Evolutionary conservation across 169 alveolate species (phyloP), one percentile per base, ranked within the genome.

Genomic region (Neospora caninum): DNA sequence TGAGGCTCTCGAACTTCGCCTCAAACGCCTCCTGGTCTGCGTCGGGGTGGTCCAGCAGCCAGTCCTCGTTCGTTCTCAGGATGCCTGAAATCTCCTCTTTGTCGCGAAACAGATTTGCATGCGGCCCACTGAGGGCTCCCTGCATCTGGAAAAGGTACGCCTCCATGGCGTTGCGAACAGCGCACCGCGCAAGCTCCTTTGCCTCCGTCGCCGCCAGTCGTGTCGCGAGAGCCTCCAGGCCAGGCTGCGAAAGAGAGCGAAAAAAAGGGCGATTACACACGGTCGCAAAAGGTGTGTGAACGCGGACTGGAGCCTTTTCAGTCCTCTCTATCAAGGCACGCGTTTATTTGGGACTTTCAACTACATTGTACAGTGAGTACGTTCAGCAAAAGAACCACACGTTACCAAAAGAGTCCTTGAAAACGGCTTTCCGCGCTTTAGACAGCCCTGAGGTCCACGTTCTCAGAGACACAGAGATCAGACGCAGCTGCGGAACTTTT

Each of bases 41-140:
- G 36, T 43, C 53, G n/a, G 53, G 45, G 64, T 82, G 53, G 36
- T 82, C 88, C 64, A 82, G 64, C 53, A 82, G 88, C 88, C 88
- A 82, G 88, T 82, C 45, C 64, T 82, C 88, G 45, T 38, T 13
- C 31, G 1, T 1, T 34, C 41, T 13, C 88, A 82, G 64, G 18
- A 82, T 16, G 53, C 27, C 27, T 10, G 4, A 1, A 16, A 73
- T 31, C 84, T 4, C 88, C 67, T 82, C 67, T 31, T 41, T 31
- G 18, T 38, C 64, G 25, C 10, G 0, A 4, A 82, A 36, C 16
- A 43, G 88, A 20, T 13, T 36, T 27, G 53, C 41, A 29, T 82
- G 88, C 67, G 88, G 67, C 13, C 88, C 88, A 9, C 67, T 13
- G 36, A 43, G 39, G 20, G 88, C 88, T 34, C 67, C 64, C 36